Evolutionary conservation across 805 yeast species (phyloP), one percentile per base, ranked within the genome.

Genomic region (Cyberlindnera nakhonratchasimensis): DNA sequence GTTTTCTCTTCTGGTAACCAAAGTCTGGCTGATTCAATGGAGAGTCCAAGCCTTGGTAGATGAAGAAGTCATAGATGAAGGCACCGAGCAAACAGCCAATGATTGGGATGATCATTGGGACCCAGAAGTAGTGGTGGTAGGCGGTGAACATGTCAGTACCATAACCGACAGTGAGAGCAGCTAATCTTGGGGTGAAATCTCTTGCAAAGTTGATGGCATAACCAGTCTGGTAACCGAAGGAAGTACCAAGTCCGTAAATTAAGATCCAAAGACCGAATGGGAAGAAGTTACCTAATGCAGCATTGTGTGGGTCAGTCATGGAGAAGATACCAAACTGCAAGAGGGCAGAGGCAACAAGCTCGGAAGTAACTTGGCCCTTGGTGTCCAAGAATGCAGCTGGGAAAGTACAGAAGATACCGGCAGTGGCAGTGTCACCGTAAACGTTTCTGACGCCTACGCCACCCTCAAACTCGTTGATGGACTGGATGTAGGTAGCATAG

Each of bases 161-260:
- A 47, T 72, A 72, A 23, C 81, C 81, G 28, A 72, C 64, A 39
- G 72, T 60, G 29, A 65, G 63, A 16, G 76, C 58, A 26, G 76
- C 77, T 30, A 75, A 53, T 51, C 81, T 62, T 43, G 81, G 80
- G 17, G 74, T 77, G 38, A 75, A 63, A 58, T 75, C 81, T 61
- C 81, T 71, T 24, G 79, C 79, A 43, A 69, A 60, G 59, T 75
- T 75, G 53, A 75, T 58, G 30, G 79, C 80, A 51, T 71, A 72
- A 16, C 78, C 79, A n/a, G 80, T 75, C 53, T 71, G 72, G 56
- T 64, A 71, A 35, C 78, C 75, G 48, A 70, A 63, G 10, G 74
- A 58, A n/a, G 73, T 63, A 54, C 77, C 79, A 34, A 75, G 53
- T 35, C 67, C 67, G 42, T 58, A 66, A 37, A 75, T 67, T 46